Evolutionary conservation across 352 stramenopile species (phyloP).

Genomic region (Phytophthora citrophthora): DNA sequence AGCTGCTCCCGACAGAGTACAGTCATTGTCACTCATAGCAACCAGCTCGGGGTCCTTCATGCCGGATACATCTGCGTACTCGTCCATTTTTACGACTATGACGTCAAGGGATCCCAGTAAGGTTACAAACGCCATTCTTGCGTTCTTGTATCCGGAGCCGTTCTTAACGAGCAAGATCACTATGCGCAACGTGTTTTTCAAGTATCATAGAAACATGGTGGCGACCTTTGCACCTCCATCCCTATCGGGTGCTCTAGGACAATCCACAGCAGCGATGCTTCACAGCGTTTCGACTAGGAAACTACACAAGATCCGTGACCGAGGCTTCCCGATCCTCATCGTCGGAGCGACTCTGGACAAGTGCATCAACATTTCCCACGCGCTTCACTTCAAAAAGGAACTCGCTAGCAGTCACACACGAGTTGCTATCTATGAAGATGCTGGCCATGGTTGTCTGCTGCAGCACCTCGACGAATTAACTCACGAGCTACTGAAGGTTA

Average conservation of each 20-base stretch:
- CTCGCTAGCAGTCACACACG: conserved; percentile 41
- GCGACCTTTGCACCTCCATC: conserved; percentile 13
- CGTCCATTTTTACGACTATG: conserved; percentile 42
- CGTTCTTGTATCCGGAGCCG: conserved; percentile 57
- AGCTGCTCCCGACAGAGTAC: conserved; percentile 46
- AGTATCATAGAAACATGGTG: conserved; percentile 40
- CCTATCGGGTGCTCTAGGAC: conserved; percentile 22
- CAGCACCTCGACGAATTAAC: conserved; percentile 50
- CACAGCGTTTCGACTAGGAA: conserved; percentile 42
- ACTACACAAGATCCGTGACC: conserved; percentile 40
- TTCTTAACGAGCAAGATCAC: conserved; percentile 40
- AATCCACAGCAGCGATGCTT: conserved; percentile 29
- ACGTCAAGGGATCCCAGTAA: conserved; percentile 38
- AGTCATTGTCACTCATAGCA: conserved; percentile 65
- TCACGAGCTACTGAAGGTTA: conserved; percentile 27
- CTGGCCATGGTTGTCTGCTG: conserved; percentile 47
- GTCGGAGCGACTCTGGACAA: conserved; percentile 40
- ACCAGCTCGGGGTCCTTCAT: conserved; percentile 59
- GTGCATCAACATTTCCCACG: conserved; percentile 37
- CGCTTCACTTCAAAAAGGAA: conserved; percentile 34
- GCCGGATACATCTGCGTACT: conserved; percentile 12
- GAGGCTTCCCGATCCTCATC: conserved; percentile 52
- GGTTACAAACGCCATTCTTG: conserved; percentile 50
- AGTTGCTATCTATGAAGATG: conserved; percentile 44
- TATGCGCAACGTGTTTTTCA: conserved; percentile 46